Base-by-base conservation (phyloP, 257 asterid species). In the Fraxinus excelsior region DNA sequence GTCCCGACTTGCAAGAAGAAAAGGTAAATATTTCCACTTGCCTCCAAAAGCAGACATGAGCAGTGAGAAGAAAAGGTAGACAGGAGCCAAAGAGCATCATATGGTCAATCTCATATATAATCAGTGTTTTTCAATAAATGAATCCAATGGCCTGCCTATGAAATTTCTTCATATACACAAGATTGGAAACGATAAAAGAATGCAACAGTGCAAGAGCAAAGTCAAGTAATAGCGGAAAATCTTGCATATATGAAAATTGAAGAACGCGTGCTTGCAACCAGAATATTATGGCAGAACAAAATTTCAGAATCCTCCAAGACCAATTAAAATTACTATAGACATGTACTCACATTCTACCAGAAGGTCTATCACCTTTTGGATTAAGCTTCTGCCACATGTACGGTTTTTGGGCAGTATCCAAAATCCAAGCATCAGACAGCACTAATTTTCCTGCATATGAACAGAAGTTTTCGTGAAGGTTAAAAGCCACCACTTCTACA, bases 401-500 rank as follows among this genome's bases (percentile, higher is more conserved):
- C 3, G 99, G 99, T 83, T 96, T 96, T 82, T 93, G 98, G 80
- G 99, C 98, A 76, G 99, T 96, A 79, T 96, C 99, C 88, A 96
- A 90, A 71, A 85, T 97, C 99, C 99, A 96, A 79, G 97, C 96
- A 92, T 96, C 99, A 46, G 99, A 90, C 69, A 96, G 87, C 82
- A 88, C 97, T 89, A 94, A 86, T 86, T 91, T 93, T 74, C 99
- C 99, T 96, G 85, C 72, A 81, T 38, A 84, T 80, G 53, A 83
- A 75, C 29, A 74, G 8, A 73, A 79, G 38, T 77, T 44, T 37
- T 21, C 38, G 40, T 71, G 13, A 84, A 74, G n/a, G 9, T 66
- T 23, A 76, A 67, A 66, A 77, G 66, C 77, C 76, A 75, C 73
- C 69, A 62, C 70, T 68, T 77, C 42, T 35, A 73, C 69, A 44